Evolutionary conservation across 2,329 filamentous ascomycete genomes (phyloP), one percentile per base, ranked within the genome.

Genomic region (Neurospora sp.): DNA sequence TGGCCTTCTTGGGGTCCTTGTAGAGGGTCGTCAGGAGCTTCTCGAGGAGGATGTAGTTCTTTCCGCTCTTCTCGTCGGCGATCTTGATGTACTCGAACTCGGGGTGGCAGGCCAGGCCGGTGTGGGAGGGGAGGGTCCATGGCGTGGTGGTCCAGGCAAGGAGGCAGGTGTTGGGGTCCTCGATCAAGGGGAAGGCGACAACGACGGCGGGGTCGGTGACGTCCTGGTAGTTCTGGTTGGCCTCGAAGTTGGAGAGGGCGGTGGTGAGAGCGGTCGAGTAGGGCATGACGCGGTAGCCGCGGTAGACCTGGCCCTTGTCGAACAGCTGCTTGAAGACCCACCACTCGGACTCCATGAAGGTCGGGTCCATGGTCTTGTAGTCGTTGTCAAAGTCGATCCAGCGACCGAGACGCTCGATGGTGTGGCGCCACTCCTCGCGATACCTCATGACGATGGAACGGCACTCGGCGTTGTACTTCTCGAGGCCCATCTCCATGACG

Each of bases 321-420:
- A 93, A 96, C 33, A 97, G 85, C 78, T 95, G 89, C 83, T 96
- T 96, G 84, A 97, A 97, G 19, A 96, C 91, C 94, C 95, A 97
- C 95, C 95, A 98, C 74, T 92, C 89, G 0, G 91, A 91, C 83
- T 97, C 95, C 95, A 97, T 98, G 82, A 96, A 98, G 23, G 84
- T 90, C n/a, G 90, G 86, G 79, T 98, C 91, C 93, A 97, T 97
- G 42, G 93, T 97, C 90, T 97, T 97, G 84, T 97, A 97, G 79
- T 97, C 93, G 76, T 97, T 96, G 81, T 98, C 95, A 76, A 98
- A 97, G 81, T 97, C 95, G 76, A 97, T 96, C 95, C 95, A 98
- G 70, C 95, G 90, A 70, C 95, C 95, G 52, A 98, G 82, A 72
- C 95, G 86, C 78, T 97, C 93, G 76, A 97, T 91, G 36, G 93